These are phyloP conservation scores for Vachellia collinsii DNA, from an alignment of 306 rosid genomes.

Conservation along the genomic window DNA sequence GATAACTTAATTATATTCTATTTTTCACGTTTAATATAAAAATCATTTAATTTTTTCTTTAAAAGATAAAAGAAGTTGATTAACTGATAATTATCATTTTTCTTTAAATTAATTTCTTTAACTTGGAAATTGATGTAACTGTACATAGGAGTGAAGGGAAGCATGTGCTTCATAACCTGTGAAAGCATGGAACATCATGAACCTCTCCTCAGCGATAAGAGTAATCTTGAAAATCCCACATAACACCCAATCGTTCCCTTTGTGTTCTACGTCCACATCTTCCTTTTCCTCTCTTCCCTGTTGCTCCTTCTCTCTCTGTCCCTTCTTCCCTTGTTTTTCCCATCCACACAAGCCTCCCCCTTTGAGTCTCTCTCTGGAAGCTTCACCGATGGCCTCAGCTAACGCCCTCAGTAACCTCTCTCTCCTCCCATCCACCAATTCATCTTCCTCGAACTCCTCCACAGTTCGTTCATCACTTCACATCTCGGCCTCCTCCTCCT, in stretches of 20 bases:
- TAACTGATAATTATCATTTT: too few species aligned
- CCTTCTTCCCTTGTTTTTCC: conserved; percentile 2
- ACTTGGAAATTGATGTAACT: too few species aligned
- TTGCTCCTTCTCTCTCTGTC: conserved; percentile 21
- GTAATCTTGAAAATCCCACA: conserved; percentile 45
- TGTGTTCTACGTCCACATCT: conserved; percentile 65
- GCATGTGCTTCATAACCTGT: background rate
- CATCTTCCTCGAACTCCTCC: conserved; percentile 47
- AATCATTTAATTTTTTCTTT: too few species aligned
- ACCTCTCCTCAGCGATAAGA: conserved; percentile 95
- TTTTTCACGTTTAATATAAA: too few species aligned
- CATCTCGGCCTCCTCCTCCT: conserved; percentile 47
- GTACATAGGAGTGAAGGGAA: background rate
- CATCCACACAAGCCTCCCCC: conserved; percentile 26
- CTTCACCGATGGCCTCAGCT: conserved; percentile 75
- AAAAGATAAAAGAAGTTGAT: too few species aligned
- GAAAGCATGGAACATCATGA: conserved; percentile 53
- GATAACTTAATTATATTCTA: too few species aligned
- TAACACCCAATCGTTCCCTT: conserved; percentile 60
- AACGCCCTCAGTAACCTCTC: conserved; percentile 68
- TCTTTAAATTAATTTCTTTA: too few species aligned
- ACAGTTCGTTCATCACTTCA: conserved; percentile 54
- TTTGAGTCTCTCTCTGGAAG: conserved; percentile 1
- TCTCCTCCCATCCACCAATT: conserved; percentile 58
- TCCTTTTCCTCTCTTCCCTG: conserved; percentile 16